A percentile compares a stretch with the other conserved stretches of the same genome.
Evolutionary conservation across 2,329 filamentous ascomycete genomes (phyloP).

Genomic region (Paradendryphiella salina): DNA sequence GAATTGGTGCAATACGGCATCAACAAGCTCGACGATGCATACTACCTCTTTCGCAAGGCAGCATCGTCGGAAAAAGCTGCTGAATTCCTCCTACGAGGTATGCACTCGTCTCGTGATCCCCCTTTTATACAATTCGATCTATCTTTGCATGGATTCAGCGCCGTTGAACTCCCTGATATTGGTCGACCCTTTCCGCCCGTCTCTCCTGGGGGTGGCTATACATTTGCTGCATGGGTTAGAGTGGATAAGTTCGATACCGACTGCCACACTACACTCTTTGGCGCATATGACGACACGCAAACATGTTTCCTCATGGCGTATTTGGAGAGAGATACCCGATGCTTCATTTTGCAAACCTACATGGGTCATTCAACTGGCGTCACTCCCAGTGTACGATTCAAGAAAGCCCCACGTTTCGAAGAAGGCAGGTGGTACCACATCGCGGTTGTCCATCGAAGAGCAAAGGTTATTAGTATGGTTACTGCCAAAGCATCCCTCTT

Average conservation of each 20-base stretch:
- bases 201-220: slow-evolving; percentile 76
- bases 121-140: slow-evolving; percentile 94
- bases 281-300: slow-evolving; percentile 87
- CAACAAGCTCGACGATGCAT: slow-evolving; percentile 78
- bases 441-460: slow-evolving; percentile 79
- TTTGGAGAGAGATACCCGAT: slow-evolving; percentile 87
- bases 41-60: slow-evolving; percentile 69
- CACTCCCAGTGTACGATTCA: slow-evolving; percentile 90
- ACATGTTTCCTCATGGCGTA: slow-evolving; percentile 94
- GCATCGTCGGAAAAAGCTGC: slow-evolving; percentile 57
- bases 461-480: slow-evolving; percentile 66
- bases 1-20: slow-evolving; percentile 75
- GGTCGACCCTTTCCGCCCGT: slow-evolving; percentile 82
- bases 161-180: slow-evolving; percentile 85
- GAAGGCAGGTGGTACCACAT: slow-evolving; percentile 90
- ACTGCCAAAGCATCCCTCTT: slow-evolving; percentile 84
- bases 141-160: slow-evolving; percentile 82
- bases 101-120: slow-evolving; percentile 74
- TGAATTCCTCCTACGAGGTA: slow-evolving; percentile 73
- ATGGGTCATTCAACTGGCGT: slow-evolving; percentile 68
- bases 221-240: slow-evolving; percentile 84
- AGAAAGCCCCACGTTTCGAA: slow-evolving; percentile 78
- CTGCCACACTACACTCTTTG: slow-evolving; percentile 92
- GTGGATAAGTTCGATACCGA: slow-evolving; percentile 83
- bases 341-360: slow-evolving; percentile 95